Evolutionary conservation across 257 asterid species (phyloP), one percentile per base, ranked within the genome.

Genomic region (Gynochthodes officinalis): DNA sequence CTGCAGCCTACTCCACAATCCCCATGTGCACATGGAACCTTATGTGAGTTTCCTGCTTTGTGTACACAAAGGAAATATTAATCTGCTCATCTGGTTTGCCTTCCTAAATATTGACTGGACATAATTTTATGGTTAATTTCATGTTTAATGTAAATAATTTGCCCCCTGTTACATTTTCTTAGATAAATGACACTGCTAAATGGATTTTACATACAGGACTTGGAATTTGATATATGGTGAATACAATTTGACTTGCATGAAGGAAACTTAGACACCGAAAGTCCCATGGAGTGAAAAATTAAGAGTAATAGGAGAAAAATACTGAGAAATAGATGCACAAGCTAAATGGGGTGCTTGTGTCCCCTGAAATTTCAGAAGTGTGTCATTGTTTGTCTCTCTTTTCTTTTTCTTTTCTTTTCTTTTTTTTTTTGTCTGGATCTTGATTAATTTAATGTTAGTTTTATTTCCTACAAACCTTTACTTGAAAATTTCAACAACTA

Each of bases 1-100:
- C 48, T 83, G 93, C 88, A 89, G 97, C 86, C 99, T 94, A 74
- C 97, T 94, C 75, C 96, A 82, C 59, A 94, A 94, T 85, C 93
- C 96, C 44, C 93, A 91, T 78, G 78, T 94, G 70, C 97, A 88
- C 70, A 71, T 94, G 21, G 97, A 94, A 84, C 97, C 95, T 52
- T 94, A 94, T 79, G 98, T 94, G 84, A 88, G 98, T 76, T 73
- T 52, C n/a, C 65, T 64, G 40, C 43, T 18, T n/a, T 35, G 28
- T 27, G 28, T 55, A 39, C 25, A 19, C 33, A 39, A 4, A 39
- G 13, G 73, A 12, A 19, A 50, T 21, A 5, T 49, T 18, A 30
- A 16, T 16, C 37, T 50, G 19, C 9, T 50, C 32, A 50, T 68
- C 11, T 42, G 57, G 25, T 23, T 13, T 44, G n/a, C 25, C 66